Evolutionary conservation across 2,329 filamentous ascomycete species (phyloP), one percentile per base, ranked within the genome.

Genomic region (Knufia petricola): DNA sequence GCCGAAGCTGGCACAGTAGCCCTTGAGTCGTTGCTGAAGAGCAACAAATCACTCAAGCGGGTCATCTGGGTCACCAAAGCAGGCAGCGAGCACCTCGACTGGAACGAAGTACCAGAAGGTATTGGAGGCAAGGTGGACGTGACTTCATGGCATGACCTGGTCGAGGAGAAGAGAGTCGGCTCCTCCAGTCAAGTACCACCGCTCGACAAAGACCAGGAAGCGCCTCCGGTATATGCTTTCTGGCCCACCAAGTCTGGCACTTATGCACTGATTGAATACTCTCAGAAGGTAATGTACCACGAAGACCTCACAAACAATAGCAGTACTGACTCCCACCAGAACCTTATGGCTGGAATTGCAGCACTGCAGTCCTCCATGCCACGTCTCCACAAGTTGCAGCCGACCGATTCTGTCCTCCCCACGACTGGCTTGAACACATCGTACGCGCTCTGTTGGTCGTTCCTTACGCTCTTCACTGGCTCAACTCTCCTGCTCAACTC

Each of bases 41-140:
- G 73, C 46, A 87, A 85, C 59, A 75, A 82, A 3, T 75, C 77
- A 31, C 74, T 98, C 39, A 82, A 81, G 52, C 80, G 88, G 57
- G 75, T 95, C 26, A 78, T 95, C 58, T 96, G 89, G 87, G 89
- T 95, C 10, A 87, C 94, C 3, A 90, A 95, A 59, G 79, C 87
- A 61, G 87, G 87, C 36, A 95, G 82, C 69, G 79, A 81, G 58
- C 90, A 96, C 63, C 84, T 98, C 76, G 89, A 95, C 66, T 98
- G 90, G 89, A 89, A 87, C 58, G 86, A 90, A 62, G 79, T 89
- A 1, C 88, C 89, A 9, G 78, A 84, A 60, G 84, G 85, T 45
- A 82, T 83, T 49, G 83, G 83, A 13, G 78, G 83, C 50, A 81
- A 76, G 53, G 74, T 94, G 52, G 85, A 85, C 49, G 85, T 95